A percentile compares a stretch with the other conserved stretches of the same genome.
phyloP scores from a whole-genome alignment of 495 filamentous ascomycete genomes.

The Penicillium flavigenum region DNA sequence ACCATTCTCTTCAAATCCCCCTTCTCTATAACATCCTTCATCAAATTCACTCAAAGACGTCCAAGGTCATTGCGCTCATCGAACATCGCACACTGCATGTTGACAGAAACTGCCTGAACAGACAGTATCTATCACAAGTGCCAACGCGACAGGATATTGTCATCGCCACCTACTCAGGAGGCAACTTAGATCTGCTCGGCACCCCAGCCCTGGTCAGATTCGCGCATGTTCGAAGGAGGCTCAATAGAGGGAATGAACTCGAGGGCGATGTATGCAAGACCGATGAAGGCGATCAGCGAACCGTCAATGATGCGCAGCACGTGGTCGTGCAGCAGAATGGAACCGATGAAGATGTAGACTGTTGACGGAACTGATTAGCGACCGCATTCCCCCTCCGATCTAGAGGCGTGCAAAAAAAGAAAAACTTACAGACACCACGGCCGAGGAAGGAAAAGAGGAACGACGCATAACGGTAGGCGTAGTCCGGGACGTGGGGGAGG shows the following conservation, averaged over 20 bases:
- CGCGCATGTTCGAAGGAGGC: conserved; percentile 97
- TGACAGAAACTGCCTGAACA: neutral
- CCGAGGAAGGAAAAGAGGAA: conserved; percentile 98
- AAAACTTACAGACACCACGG: conserved; percentile 82
- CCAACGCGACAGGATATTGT: neutral
- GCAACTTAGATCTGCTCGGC: conserved; percentile 76
- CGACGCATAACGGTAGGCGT: conserved; percentile 87
- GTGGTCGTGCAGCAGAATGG: conserved; percentile 67
- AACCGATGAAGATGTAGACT: conserved; percentile 98
- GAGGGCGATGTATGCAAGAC: conserved; percentile 75
- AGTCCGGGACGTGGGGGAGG: conserved; percentile 79
- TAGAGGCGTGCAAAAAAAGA: conserved; percentile 19
- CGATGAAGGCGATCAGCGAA: conserved; percentile 70
- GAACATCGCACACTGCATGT: neutral
- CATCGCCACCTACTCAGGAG: conserved; percentile 1
- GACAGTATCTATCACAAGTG: neutral
- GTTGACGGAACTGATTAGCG: conserved; percentile 10
- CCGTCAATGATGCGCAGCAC: conserved; percentile 62
- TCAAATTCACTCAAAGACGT: neutral
- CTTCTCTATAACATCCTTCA: neutral
- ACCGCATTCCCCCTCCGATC: neutral
- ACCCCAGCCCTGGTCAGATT: conserved; percentile 84
- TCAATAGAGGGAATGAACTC: conserved; percentile 97
- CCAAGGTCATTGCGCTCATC: neutral
- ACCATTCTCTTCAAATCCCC: neutral